Evolutionary conservation across 2,329 filamentous ascomycete genomes (phyloP).

Genomic region (Nigrograna mackinnonii): DNA sequence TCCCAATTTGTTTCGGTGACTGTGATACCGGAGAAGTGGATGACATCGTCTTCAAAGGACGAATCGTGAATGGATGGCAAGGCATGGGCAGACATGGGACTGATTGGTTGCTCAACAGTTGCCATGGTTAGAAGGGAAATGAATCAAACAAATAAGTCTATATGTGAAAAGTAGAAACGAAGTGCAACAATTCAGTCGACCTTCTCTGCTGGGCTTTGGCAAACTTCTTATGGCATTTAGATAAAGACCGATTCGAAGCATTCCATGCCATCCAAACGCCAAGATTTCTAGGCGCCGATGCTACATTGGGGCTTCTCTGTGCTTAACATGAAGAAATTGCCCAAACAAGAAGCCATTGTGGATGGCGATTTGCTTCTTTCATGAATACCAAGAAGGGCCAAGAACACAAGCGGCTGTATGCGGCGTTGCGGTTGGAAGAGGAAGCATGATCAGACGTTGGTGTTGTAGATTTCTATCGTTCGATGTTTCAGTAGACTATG

Average conservation of each 20-base stretch:
- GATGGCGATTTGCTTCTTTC: too few relatives aligned
- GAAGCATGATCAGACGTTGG: too few relatives aligned
- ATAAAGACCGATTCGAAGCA: not conserved
- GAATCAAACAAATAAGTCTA: not conserved
- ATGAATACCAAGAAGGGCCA: too few relatives aligned
- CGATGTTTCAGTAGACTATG: too few relatives aligned
- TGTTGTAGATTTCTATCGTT: too few relatives aligned
- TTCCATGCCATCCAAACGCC: constrained; percentile 13
- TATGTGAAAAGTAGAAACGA: not conserved
- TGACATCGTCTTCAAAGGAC: constrained; percentile 11
- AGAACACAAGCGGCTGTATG: too few relatives aligned
- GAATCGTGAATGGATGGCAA: constrained; percentile 11
- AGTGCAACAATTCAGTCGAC: not conserved
- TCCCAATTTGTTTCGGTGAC: constrained; percentile 18
- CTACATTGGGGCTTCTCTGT: constrained; percentile 3
- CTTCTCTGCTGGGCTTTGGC: not conserved
- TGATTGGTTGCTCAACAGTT: constrained; percentile 11
- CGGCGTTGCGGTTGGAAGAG: too few relatives aligned
- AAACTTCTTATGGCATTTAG: not conserved
- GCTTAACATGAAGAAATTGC: too few relatives aligned
- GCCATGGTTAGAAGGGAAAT: constrained; percentile 13
- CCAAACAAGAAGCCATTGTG: too few relatives aligned
- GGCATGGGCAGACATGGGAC: constrained; percentile 10
- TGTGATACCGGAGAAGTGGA: constrained; percentile 26
- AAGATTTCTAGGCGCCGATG: constrained; percentile 14